Conservation (phyloP, 306 rosid genomes). For the Carpinus fangiana region DNA sequence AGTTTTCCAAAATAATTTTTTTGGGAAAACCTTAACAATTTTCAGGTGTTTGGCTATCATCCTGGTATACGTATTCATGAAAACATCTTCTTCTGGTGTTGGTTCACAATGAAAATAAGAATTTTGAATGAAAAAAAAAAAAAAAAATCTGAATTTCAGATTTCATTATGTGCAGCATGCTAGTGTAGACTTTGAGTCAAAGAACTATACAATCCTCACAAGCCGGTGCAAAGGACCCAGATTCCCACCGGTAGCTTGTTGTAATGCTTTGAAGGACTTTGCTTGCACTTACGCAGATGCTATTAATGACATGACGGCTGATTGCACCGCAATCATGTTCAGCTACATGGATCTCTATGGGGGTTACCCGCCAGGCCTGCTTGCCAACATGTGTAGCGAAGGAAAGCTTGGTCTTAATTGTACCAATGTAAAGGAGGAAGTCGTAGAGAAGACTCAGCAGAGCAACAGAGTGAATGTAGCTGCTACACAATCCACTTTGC, state of each 20-base stretch:
- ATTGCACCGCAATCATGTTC: constrained; percentile 75
- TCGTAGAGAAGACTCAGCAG: neutral
- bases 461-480: constrained; percentile 9
- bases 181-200: constrained; percentile 53
- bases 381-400: constrained; percentile 70
- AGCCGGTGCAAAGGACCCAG: constrained; percentile 88
- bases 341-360: constrained; percentile 88
- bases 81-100: too few relatives aligned
- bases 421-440: neutral
- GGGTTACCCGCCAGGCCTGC: constrained; percentile 83
- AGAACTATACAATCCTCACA: constrained; percentile 81
- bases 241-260: constrained; percentile 64
- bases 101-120: too few relatives aligned
- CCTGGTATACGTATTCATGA: too few relatives aligned
- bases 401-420: constrained; percentile 67
- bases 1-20: too few relatives aligned
- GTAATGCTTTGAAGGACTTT: constrained; percentile 78
- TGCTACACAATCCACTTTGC: constrained; percentile 27
- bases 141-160: too few relatives aligned
- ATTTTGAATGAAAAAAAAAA: too few relatives aligned
- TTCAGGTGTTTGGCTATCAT: too few relatives aligned
- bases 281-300: constrained; percentile 55
- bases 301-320: constrained; percentile 43
- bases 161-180: constrained; percentile 51
- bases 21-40: too few relatives aligned